phyloP scores from a whole-genome alignment of 164 flowering plant genomes.

The Vitis amurensis region DNA sequence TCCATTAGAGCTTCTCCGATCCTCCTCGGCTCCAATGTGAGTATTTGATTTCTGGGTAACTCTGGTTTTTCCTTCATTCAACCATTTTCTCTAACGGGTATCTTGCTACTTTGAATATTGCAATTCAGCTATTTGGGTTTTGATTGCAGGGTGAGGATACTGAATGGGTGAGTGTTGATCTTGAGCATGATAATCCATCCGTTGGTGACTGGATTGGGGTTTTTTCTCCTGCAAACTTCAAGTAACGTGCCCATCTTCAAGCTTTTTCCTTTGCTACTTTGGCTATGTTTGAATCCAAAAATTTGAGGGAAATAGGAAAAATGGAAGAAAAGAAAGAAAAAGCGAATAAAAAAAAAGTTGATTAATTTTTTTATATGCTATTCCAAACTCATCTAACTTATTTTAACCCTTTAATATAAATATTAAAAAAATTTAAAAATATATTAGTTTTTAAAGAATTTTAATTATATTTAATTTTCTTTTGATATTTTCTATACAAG shows the following conservation, averaged over 20 bases:
- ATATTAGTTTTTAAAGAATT: too few relatives aligned
- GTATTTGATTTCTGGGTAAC: too few relatives aligned
- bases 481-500: too few relatives aligned
- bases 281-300: not conserved
- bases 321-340: too few relatives aligned
- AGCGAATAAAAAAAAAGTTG: too few relatives aligned
- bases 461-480: too few relatives aligned
- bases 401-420: too few relatives aligned
- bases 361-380: too few relatives aligned
- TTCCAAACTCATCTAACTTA: too few relatives aligned
- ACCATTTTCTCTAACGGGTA: not conserved
- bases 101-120: not conserved
- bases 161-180: slow-evolving; percentile 32
- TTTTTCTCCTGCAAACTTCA: slow-evolving; percentile 46
- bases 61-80: not conserved
- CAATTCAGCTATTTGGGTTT: not conserved
- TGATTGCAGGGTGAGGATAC: slow-evolving; percentile 38
- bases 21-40: slow-evolving; percentile 32
- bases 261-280: not conserved
- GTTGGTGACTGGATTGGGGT: slow-evolving; percentile 47
- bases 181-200: slow-evolving; percentile 23
- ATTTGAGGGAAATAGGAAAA: not conserved
- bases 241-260: slow-evolving; percentile 19
- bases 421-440: too few relatives aligned
- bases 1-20: slow-evolving; percentile 19